Conservation (phyloP, 164 flowering plant species). For the Stephania cephalantha region DNA sequence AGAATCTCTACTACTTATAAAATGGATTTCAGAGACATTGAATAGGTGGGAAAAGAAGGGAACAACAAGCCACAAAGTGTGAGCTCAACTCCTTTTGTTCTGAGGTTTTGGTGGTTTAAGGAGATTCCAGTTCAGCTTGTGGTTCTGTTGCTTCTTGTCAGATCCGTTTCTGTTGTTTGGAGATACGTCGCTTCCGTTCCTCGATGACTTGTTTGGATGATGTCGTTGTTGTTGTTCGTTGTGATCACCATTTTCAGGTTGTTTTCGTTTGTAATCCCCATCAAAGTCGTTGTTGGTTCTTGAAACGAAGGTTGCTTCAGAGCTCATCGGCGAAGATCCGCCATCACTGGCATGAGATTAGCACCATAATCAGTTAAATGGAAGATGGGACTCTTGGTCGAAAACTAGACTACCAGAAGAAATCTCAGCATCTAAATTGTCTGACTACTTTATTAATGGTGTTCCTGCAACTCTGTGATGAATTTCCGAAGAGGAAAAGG, state of each 20-base stretch:
- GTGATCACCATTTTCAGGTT: constrained; percentile 27
- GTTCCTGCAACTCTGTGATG: background rate
- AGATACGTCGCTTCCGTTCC: constrained; percentile 20
- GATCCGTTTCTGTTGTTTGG: constrained; percentile 30
- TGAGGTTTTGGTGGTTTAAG: constrained; percentile 55
- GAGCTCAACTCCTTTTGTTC: constrained; percentile 26
- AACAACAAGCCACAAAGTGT: constrained; percentile 1
- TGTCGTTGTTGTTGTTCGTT: constrained; percentile 3
- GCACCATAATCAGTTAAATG: background rate
- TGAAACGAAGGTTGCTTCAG: constrained; percentile 20
- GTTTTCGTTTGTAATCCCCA: constrained; percentile 59
- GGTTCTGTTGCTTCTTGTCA: constrained; percentile 44
- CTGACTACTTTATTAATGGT: background rate
- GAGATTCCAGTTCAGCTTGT: constrained; percentile 61
- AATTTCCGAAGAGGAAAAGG: background rate
- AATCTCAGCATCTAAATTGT: background rate
- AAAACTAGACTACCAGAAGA: background rate
- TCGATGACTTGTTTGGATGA: constrained; percentile 43
- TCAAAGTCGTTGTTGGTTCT: constrained; percentile 20
- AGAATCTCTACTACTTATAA: background rate
- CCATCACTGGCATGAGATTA: constrained; percentile 34
- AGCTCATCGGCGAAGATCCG: constrained; percentile 23
- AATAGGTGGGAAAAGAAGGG: background rate
- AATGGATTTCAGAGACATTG: no score
- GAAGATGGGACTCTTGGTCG: background rate